These are phyloP conservation scores for Camellia granthamiana DNA, from an alignment of 148 eudicot species.

Conservation along the genomic window DNA sequence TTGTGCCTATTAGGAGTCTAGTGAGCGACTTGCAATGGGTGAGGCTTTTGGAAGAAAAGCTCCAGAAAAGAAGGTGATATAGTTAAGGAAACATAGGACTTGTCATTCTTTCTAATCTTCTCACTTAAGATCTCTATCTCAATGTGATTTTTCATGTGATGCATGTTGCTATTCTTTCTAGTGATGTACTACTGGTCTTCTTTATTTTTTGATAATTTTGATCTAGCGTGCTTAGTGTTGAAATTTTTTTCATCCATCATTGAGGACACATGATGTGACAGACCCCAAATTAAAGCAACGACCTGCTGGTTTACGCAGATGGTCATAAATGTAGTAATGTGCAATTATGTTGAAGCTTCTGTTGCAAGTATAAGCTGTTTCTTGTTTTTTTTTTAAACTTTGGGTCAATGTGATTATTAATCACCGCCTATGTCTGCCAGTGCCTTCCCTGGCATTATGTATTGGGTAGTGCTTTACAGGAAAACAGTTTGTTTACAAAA, in stretches of 20 bases:
- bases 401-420: neutral
- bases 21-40: conserved; percentile 89
- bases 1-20: conserved; percentile 63
- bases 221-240: neutral
- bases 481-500: neutral
- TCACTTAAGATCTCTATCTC: neutral
- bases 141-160: neutral
- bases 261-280: neutral
- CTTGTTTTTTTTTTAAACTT: neutral
- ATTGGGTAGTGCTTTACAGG: neutral
- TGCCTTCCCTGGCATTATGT: neutral
- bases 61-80: conserved; percentile 66
- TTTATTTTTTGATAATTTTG: neutral
- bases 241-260: neutral
- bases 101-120: neutral
- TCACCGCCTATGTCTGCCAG: neutral
- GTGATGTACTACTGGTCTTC: neutral
- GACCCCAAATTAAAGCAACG: neutral
- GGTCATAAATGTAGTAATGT: neutral
- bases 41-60: conserved; percentile 88
- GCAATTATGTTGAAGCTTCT: neutral
- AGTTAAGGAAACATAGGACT: neutral
- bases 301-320: neutral
- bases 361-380: neutral
- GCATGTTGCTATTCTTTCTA: neutral